A percentile compares a stretch with the other conserved stretches of the same genome.
phyloP scores from a whole-genome alignment of 2,329 filamentous ascomycete species.

The Arthrobotrys musiformis region DNA sequence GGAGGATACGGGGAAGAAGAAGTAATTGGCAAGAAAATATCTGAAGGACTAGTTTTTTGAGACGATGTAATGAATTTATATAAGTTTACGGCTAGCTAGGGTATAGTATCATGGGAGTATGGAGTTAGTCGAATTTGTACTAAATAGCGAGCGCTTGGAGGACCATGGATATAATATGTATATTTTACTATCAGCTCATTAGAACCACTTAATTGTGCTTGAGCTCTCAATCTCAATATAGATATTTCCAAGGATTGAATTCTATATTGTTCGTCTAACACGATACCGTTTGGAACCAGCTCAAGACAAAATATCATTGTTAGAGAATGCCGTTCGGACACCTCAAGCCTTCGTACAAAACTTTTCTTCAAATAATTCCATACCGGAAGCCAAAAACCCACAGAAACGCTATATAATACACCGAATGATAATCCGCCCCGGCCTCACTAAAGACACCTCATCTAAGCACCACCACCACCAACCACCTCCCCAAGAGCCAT shows the following conservation, averaged over 20 bases:
- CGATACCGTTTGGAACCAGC: neutral
- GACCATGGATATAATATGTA: neutral
- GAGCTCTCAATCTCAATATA: too few species aligned
- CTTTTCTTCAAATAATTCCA: constrained; percentile 9
- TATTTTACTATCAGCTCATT: neutral
- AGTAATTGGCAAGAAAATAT: neutral
- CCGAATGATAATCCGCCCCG: neutral
- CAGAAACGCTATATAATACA: constrained; percentile 22
- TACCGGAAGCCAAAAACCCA: neutral
- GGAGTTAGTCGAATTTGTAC: constrained; percentile 22
- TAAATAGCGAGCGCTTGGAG: neutral
- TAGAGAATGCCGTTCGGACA: neutral
- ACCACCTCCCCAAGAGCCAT: neutral
- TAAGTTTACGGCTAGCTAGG: neutral
- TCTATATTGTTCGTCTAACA: too few species aligned
- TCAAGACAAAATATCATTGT: neutral
- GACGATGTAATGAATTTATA: neutral
- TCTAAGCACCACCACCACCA: neutral
- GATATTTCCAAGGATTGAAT: too few species aligned
- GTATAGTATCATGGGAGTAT: neutral
- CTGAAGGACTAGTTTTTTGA: neutral
- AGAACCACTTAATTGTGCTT: neutral
- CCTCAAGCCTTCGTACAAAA: neutral
- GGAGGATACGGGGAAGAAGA: constrained; percentile 24
- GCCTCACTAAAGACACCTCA: neutral